Base-by-base conservation (phyloP, 371 early-diverging fungal genomes). In the Basidiobolus heterosporus region DNA sequence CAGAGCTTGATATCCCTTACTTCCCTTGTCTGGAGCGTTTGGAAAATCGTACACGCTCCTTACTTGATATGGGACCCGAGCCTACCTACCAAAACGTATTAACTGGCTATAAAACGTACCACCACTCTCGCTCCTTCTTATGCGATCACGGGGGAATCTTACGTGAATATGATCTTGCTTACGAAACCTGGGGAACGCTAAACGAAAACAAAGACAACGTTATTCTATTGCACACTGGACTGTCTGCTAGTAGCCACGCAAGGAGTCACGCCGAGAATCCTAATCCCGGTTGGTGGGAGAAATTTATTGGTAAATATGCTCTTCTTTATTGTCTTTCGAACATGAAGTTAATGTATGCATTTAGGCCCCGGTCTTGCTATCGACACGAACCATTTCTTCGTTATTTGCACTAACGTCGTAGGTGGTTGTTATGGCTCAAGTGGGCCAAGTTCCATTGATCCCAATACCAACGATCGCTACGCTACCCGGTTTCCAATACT, bases 211-310 rank as follows among this genome's bases (percentile, higher is more conserved):
- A 61, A 36, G 69, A 69, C 47, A 88, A 88, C 57, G 84, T 72
- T 3, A 87, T 88, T 44, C 60, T 88, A 47, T 69, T 88, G 36
- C 86, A 87, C 58, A 89, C 88, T 16, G 90, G 96, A 19, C 66
- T 87, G 22, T 85, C 85, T 11, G 86, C 78, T 14, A 80, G 78
- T 41, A 80, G 80, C 3, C 88, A 88, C 47, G 88, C 88, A 30
- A 80, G 74, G 51, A 84, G 85, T 42, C 83, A 85, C 47, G 67
- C 61, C 18, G 67, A 66, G 19, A 90, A 92, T 59, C 58, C 52
- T n/a, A 67, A 71, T 13, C 75, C 82, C 2, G 96, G 96, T 19
- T 95, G 96, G 96, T 95, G 96, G 96, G 93, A 95, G 56, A 77
- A 80, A 55, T 95, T 95, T 53, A 95, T 95, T 46, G 95, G 71